Evolutionary conservation across 352 stramenopile species (phyloP).

Genomic region (Aphanomyces invadans): DNA sequence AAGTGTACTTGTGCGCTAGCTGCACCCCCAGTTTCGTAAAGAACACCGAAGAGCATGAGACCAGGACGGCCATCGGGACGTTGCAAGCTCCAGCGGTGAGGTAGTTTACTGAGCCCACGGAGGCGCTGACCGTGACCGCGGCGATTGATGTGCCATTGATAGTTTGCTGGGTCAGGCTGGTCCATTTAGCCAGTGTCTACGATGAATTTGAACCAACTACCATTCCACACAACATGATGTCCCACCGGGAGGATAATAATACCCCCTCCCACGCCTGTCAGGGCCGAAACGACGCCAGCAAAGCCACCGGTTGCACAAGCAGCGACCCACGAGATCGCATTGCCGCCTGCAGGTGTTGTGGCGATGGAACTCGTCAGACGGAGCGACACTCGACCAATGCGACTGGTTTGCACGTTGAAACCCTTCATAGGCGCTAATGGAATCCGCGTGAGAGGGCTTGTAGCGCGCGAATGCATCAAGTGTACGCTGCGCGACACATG

Average conservation of each 20-base stretch:
- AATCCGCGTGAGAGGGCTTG: neutral
- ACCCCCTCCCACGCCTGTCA: constrained; percentile 73
- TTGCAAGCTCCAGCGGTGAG: constrained; percentile 61
- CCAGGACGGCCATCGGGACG: constrained; percentile 56
- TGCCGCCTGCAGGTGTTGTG: constrained; percentile 8
- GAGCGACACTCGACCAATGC: neutral
- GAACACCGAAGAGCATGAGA: constrained; percentile 65
- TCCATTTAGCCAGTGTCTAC: constrained; percentile 75
- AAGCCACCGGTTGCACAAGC: constrained; percentile 34
- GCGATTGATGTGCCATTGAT: constrained; percentile 79
- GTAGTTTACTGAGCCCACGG: constrained; percentile 68
- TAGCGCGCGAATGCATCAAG: neutral
- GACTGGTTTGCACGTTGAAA: constrained; percentile 12
- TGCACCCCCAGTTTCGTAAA: constrained; percentile 72
- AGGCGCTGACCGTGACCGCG: constrained; percentile 59
- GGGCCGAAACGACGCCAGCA: constrained; percentile 60
- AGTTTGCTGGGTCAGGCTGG: constrained; percentile 61
- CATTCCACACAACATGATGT: neutral
- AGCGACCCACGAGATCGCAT: constrained; percentile 13
- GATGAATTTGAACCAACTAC: constrained; percentile 7
- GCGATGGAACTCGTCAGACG: constrained; percentile 11
- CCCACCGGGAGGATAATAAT: constrained; percentile 77
- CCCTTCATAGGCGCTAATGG: neutral
- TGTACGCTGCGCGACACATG: neutral
- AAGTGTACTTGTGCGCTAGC: constrained; percentile 43